phyloP scores from a whole-genome alignment of 2,329 filamentous ascomycete genomes.

The Penicillium crustosum region DNA sequence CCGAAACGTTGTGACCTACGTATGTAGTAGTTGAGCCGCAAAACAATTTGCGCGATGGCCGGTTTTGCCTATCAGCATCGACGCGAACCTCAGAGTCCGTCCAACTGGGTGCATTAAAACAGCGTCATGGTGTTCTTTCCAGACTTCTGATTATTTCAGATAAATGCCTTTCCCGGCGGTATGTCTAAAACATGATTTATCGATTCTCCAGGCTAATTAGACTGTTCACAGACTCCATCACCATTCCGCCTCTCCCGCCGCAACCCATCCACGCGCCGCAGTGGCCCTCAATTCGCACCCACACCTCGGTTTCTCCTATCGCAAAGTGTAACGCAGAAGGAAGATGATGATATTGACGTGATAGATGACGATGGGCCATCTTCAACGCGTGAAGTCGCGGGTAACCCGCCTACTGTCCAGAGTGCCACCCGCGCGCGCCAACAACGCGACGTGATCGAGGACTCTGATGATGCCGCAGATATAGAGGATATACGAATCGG shows the following conservation, averaged over 20 bases:
- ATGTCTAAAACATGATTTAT: not conserved
- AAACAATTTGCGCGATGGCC: not conserved
- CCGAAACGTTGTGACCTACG: too few relatives aligned
- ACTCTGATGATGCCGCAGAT: conserved; percentile 23
- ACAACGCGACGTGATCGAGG: conserved; percentile 30
- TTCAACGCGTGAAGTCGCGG: conserved; percentile 13
- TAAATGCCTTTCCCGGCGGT: conserved; percentile 20
- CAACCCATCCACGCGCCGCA: conserved; percentile 27
- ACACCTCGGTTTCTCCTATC: conserved; percentile 37
- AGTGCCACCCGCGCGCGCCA: conserved; percentile 10
- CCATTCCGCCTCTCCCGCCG: conserved; percentile 32
- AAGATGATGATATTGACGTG: conserved; percentile 16
- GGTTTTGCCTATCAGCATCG: not conserved
- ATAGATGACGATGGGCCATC: conserved; percentile 23
- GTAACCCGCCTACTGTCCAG: conserved; percentile 5
- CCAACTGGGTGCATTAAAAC: not conserved
- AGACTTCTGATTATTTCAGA: not conserved
- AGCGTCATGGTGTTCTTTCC: not conserved
- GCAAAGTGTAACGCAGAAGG: conserved; percentile 17
- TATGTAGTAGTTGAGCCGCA: not conserved
- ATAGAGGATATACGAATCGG: not conserved
- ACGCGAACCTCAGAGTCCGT: not conserved
- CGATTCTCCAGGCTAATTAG: not conserved
- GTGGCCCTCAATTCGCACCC: conserved; percentile 34
- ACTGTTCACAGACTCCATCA: conserved; percentile 24